Conservation (phyloP, 1,284 basidiomycete genomes). For the Irpex sp. region DNA sequence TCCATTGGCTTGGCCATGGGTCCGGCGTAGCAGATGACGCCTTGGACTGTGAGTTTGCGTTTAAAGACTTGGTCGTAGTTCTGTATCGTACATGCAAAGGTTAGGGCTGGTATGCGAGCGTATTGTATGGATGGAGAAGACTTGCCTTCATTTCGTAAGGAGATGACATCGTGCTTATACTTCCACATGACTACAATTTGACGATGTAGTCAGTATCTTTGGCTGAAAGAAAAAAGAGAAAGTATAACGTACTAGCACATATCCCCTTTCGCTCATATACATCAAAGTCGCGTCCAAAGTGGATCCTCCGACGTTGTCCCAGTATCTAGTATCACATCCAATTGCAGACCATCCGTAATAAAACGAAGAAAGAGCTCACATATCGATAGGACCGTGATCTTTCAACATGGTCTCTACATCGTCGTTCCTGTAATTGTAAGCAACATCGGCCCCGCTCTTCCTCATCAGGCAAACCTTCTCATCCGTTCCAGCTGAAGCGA, state of each 20-base stretch:
- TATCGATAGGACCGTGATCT: constrained; percentile 34
- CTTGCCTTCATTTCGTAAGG: constrained; percentile 16
- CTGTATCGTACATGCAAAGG: not conserved
- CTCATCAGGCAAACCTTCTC: constrained; percentile 46
- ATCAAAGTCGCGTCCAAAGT: constrained; percentile 53
- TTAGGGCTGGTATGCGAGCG: not conserved
- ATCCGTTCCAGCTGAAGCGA: constrained; percentile 47
- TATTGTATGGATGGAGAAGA: not conserved
- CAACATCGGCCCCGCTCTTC: constrained; percentile 42
- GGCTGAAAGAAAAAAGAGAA: not conserved
- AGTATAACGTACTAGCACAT: constrained; percentile 48
- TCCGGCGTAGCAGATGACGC: constrained; percentile 10
- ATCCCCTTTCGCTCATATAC: constrained; percentile 42
- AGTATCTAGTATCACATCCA: constrained; percentile 29
- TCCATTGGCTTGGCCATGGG: constrained; percentile 1
- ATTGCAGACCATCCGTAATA: not conserved
- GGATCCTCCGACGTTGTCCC: constrained; percentile 60
- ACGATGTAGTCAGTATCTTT: not conserved
- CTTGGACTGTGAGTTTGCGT: constrained; percentile 11
- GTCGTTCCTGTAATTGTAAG: constrained; percentile 49
- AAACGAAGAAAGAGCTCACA: constrained; percentile 14
- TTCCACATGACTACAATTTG: not conserved
- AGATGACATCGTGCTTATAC: not conserved
- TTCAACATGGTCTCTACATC: constrained; percentile 36
- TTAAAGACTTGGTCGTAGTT: constrained; percentile 10